Conservation (phyloP, 805 yeast species). For the Yarrowia bubula region DNA sequence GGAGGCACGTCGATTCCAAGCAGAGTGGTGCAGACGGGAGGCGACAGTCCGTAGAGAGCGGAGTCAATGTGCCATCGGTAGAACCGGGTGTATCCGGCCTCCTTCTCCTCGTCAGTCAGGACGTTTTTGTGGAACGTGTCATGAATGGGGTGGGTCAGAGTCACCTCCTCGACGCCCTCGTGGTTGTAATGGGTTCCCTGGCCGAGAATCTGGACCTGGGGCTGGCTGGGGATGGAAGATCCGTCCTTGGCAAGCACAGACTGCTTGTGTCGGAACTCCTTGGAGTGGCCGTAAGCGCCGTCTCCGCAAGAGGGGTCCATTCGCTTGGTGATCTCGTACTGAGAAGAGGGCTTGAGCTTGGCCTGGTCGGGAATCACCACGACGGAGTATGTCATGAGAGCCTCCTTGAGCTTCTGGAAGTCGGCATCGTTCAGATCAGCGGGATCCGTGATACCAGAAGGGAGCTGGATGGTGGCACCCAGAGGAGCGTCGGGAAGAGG, state of each 20-base stretch:
- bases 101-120: constrained; percentile 61
- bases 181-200: constrained; percentile 63
- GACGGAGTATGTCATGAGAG: constrained; percentile 67
- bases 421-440: constrained; percentile 62
- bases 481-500: constrained; percentile 55
- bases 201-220: constrained; percentile 88
- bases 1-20: constrained; percentile 81
- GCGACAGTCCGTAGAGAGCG: constrained; percentile 80
- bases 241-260: constrained; percentile 81
- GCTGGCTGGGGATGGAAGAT: constrained; percentile 71
- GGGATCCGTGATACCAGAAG: constrained; percentile 73
- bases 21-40: constrained; percentile 82
- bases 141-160: constrained; percentile 81
- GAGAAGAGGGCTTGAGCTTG: constrained; percentile 68
- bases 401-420: constrained; percentile 58
- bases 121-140: constrained; percentile 71
- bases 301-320: constrained; percentile 67
- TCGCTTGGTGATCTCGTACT: constrained; percentile 69
- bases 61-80: constrained; percentile 95
- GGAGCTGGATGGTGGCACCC: constrained; percentile 68
- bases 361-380: constrained; percentile 71
- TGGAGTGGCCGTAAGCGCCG: constrained; percentile 81
- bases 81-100: constrained; percentile 66
- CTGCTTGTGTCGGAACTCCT: constrained; percentile 62
- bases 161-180: constrained; percentile 55